phyloP scores from a whole-genome alignment of 2,329 filamentous ascomycete species.

The Reticulascus tulasneorum region DNA sequence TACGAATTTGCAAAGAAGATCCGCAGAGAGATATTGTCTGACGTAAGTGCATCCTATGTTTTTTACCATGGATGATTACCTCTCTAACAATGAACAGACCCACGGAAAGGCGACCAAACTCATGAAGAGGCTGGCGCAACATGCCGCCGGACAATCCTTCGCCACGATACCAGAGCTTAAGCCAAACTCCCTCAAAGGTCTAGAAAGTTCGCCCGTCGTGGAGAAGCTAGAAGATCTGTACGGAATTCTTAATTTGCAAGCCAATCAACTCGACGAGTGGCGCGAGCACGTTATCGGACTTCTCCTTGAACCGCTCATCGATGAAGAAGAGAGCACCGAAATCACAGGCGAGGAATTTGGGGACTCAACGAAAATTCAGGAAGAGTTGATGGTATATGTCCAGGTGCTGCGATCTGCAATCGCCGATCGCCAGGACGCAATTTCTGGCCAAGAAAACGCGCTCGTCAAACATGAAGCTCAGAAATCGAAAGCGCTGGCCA shows the following conservation, averaged over 20 bases:
- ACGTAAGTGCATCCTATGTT: slow-evolving; percentile 28
- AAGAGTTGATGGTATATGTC: slow-evolving; percentile 84
- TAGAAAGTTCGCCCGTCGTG: slow-evolving; percentile 67
- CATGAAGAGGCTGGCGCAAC: slow-evolving; percentile 60
- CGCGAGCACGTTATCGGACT: slow-evolving; percentile 68
- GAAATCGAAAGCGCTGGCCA: slow-evolving; percentile 56
- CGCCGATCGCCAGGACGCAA: slow-evolving; percentile 71
- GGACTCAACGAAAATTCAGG: slow-evolving; percentile 80
- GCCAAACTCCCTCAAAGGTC: slow-evolving; percentile 55
- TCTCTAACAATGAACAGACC: slow-evolving; percentile 17
- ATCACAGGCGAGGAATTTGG: slow-evolving; percentile 87
- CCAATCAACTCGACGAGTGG: slow-evolving; percentile 68
- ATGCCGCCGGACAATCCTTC: slow-evolving; percentile 50
- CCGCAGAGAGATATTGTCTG: slow-evolving; percentile 72
- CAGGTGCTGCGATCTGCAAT: slow-evolving; percentile 71
- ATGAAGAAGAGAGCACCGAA: slow-evolving; percentile 71
- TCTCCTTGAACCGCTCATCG: slow-evolving; percentile 71
- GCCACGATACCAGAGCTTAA: slow-evolving; percentile 55
- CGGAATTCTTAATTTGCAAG: slow-evolving; percentile 67
- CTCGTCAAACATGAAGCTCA: slow-evolving; percentile 71
- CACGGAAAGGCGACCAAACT: slow-evolving; percentile 53
- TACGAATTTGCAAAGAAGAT: slow-evolving; percentile 78
- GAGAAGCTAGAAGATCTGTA: slow-evolving; percentile 64
- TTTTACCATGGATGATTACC: too few species aligned
- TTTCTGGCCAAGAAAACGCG: slow-evolving; percentile 73